Evolutionary conservation across 345 rosid species (phyloP).

Genomic region (Triadica sebifera): DNA sequence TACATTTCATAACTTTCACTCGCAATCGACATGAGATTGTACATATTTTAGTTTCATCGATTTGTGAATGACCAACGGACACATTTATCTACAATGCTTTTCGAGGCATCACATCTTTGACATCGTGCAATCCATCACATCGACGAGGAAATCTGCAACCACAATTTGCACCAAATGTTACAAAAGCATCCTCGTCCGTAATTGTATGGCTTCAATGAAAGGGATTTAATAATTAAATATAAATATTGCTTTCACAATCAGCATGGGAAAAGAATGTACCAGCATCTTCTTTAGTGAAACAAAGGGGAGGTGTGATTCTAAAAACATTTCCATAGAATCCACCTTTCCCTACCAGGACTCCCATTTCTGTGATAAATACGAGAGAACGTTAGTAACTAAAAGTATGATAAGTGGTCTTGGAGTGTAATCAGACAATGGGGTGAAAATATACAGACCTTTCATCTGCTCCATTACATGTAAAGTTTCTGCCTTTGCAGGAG

Average conservation of each 20-base stretch:
- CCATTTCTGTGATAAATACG: conserved; percentile 48
- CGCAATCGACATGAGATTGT: neutral
- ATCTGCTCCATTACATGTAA: conserved; percentile 75
- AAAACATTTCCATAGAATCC: conserved; percentile 85
- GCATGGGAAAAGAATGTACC: conserved; percentile 38
- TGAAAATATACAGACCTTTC: conserved; percentile 60
- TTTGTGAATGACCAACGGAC: conserved; percentile 14
- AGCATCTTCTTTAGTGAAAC: conserved; percentile 89
- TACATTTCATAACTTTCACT: neutral
- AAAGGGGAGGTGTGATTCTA: conserved; percentile 95
- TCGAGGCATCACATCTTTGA: conserved; percentile 59
- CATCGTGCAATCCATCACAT: conserved; percentile 70
- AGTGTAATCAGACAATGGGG: neutral
- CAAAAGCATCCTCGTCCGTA: conserved; percentile 1
- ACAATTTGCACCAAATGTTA: neutral
- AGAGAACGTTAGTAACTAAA: neutral
- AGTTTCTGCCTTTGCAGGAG: conserved; percentile 78
- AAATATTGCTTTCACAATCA: neutral
- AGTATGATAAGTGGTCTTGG: neutral
- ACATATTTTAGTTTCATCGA: conserved; percentile 14
- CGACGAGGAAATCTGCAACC: conserved; percentile 74
- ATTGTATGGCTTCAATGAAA: neutral
- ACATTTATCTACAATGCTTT: conserved; percentile 3
- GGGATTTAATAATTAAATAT: neutral
- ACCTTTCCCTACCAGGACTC: conserved; percentile 86